phyloP scores from a whole-genome alignment of 768 basidiomycete genomes.

The Dendrothele bispora region DNA sequence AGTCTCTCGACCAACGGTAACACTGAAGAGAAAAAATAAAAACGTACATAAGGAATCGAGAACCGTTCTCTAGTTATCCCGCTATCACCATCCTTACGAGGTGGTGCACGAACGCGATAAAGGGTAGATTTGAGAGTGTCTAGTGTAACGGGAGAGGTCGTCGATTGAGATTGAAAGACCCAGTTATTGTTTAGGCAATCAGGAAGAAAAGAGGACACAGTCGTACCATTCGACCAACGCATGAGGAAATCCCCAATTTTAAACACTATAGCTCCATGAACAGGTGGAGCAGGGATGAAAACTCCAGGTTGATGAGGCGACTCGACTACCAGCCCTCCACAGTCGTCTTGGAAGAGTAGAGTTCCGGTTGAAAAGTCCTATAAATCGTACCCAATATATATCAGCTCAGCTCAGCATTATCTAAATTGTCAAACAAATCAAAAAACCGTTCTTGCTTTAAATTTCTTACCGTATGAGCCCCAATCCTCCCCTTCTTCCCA shows the following conservation, averaged over 20 bases:
- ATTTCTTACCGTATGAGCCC: slow-evolving; percentile 35
- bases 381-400: no score
- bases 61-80: slow-evolving; percentile 37
- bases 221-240: slow-evolving; percentile 33
- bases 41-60: slow-evolving; percentile 43
- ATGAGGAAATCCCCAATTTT: slow-evolving; percentile 35
- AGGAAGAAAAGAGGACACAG: no score
- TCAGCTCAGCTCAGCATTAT: no score
- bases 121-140: slow-evolving; percentile 31
- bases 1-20: not conserved
- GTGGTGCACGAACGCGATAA: slow-evolving; percentile 34
- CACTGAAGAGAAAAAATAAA: not conserved
- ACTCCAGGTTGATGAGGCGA: slow-evolving; percentile 34
- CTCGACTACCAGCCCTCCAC: slow-evolving; percentile 47
- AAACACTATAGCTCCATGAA: slow-evolving; percentile 31
- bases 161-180: no score
- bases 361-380: slow-evolving; percentile 48
- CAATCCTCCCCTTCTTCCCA: slow-evolving; percentile 31
- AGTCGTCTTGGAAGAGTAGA: slow-evolving; percentile 43
- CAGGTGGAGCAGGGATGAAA: slow-evolving; percentile 24
- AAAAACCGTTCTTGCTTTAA: no score
- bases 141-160: no score
- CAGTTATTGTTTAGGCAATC: no score
- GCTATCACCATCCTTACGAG: slow-evolving; percentile 9
- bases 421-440: no score